phyloP scores from a whole-genome alignment of 2,329 filamentous ascomycete species.

The Colletotrichum tabaci region DNA sequence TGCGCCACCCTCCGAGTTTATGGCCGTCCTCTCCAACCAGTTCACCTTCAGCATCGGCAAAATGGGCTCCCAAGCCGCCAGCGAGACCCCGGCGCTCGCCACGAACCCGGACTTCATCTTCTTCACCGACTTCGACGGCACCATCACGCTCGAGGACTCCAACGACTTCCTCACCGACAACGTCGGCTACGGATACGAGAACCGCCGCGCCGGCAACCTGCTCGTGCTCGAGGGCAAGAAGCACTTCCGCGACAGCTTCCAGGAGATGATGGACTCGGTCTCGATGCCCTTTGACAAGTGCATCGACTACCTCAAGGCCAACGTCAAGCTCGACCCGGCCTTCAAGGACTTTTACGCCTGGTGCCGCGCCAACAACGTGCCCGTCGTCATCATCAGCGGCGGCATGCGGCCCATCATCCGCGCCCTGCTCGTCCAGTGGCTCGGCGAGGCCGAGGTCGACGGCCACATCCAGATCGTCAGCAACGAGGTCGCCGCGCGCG shows the following conservation, averaged over 20 bases:
- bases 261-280: slow-evolving; percentile 92
- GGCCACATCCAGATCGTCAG: slow-evolving; percentile 87
- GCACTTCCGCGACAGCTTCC: slow-evolving; percentile 88
- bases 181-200: slow-evolving; percentile 83
- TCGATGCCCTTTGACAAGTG: slow-evolving; percentile 85
- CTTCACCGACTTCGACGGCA: slow-evolving; percentile 99
- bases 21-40: not conserved
- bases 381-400: slow-evolving; percentile 90
- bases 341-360: slow-evolving; percentile 92
- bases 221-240: slow-evolving; percentile 81
- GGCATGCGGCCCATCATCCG: slow-evolving; percentile 95
- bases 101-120: slow-evolving; percentile 92
- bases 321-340: slow-evolving; percentile 89
- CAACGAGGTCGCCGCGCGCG: slow-evolving; percentile 79
- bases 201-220: slow-evolving; percentile 80
- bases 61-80: slow-evolving; percentile 59
- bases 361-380: slow-evolving; percentile 85
- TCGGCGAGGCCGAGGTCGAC: slow-evolving; percentile 81
- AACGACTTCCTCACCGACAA: slow-evolving; percentile 88
- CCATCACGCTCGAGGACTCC: slow-evolving; percentile 82
- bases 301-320: slow-evolving; percentile 81
- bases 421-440: slow-evolving; percentile 82
- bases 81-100: slow-evolving; percentile 70
- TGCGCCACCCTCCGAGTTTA: not conserved
- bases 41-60: slow-evolving; percentile 41